Base-by-base conservation (phyloP, 2,329 filamentous ascomycete species). In the Neurospora crassa region DNA sequence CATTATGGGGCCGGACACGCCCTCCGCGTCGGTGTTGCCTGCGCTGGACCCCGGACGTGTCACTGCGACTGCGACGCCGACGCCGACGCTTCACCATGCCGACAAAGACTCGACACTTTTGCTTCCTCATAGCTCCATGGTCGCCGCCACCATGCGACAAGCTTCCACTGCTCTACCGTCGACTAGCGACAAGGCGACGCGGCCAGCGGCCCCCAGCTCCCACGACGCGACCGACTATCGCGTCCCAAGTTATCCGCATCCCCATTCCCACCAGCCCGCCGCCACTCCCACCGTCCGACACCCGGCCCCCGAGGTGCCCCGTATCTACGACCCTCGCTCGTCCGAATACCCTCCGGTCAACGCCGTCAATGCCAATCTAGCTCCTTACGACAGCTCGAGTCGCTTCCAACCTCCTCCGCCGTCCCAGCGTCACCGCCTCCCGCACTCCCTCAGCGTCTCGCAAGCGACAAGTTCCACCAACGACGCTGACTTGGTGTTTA, bases 401-500 rank as follows among this genome's bases (percentile, higher is more conserved):
- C 42, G 67, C 71, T 18, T 68, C 69, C 68, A 71, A 68, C 67
- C 16, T 16, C 40, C 20, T 69, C 71, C 68, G 24, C 68, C 43
- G 67, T 67, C 70, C 8, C 74, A 71, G 67, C 70, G 63, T 43
- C 72, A 72, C 40, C 71, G 72, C 1, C 74, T 74, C n/a, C 73
- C 74, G 8, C 69, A 74, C 70, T 82, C 81, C 18, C 81, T 79
- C 75, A 80, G 81, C 77, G 81, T 82, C 72, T 84, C 83, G 5
- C 83, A 85, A 76, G 81, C 80, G 42, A 85, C 84, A 16, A 81
- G 69, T 70, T 75, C 76, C 24, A 80, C 80, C 24, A 81, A 80
- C 68, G 80, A 83, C 71, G 78, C 78, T 68, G 81, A 83, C 74
- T 79, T 78, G 74, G 79, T 83, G 71, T 83, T 84, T 74, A 83